A percentile compares a stretch with the other conserved stretches of the same genome.
Evolutionary conservation across 2,329 filamentous ascomycete genomes (phyloP).

Genomic region (Dissoconium aciculare): DNA sequence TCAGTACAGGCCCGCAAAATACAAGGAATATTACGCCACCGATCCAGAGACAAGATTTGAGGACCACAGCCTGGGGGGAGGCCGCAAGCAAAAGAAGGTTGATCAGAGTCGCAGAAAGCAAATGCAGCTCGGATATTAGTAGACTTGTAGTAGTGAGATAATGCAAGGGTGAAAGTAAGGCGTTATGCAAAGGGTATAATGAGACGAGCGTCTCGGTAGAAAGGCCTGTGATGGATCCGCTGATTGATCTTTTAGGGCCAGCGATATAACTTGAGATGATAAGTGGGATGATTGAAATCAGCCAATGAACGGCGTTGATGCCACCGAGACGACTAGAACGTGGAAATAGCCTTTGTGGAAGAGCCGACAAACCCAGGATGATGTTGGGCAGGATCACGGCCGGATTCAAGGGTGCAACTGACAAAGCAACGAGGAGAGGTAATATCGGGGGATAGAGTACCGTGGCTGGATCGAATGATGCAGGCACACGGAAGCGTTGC

Average conservation of each 20-base stretch:
- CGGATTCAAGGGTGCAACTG: constrained; percentile 49
- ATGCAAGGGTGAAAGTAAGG: constrained; percentile 56
- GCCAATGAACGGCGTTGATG: constrained; percentile 62
- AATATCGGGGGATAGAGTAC: constrained; percentile 72
- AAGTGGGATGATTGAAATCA: constrained; percentile 56
- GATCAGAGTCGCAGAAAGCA: constrained; percentile 69
- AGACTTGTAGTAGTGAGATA: constrained; percentile 81
- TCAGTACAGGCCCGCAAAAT: constrained; percentile 56
- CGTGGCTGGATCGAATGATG: constrained; percentile 78
- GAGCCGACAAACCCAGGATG: constrained; percentile 60
- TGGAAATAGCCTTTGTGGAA: constrained; percentile 61
- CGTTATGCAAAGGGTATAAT: constrained; percentile 72
- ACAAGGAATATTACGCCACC: constrained; percentile 64
- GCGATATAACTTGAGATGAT: constrained; percentile 35
- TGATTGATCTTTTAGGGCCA: constrained; percentile 13
- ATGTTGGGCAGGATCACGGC: constrained; percentile 61
- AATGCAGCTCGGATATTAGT: constrained; percentile 69
- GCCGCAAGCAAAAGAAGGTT: constrained; percentile 62
- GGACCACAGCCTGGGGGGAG: constrained; percentile 39
- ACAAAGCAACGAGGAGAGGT: constrained; percentile 60
- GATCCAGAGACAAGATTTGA: constrained; percentile 32
- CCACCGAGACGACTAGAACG: constrained; percentile 41
- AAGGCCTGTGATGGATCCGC: constrained; percentile 10
- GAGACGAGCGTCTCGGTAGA: constrained; percentile 46
- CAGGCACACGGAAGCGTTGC: constrained; percentile 46